Base-by-base conservation (phyloP, 2,329 filamentous ascomycete species). In the Cladosporium austrohemisphaericum region DNA sequence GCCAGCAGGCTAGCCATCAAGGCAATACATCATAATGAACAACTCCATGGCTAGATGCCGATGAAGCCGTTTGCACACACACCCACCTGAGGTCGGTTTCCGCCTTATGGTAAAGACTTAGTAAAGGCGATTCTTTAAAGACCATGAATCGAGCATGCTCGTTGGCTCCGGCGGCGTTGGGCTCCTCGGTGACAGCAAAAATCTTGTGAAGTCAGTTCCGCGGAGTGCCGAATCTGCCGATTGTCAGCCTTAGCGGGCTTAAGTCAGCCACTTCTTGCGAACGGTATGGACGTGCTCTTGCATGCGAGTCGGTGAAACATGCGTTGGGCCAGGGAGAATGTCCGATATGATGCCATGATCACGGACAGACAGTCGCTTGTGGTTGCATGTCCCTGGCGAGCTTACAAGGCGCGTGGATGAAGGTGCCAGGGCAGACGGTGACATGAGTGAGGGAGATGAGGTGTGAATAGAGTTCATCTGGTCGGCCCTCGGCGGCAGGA, bases 191-290 rank as follows among this genome's bases (percentile, higher is more conserved):
- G 38, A 16, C 7, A 23, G 25, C 31, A 44, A 33, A 33, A 16
- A 23, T 22, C 20, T 35, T 26, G 18, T 35, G 5, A 36, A 37
- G 33, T 29, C 32, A 28, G 18, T 37, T 47, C 43, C 43, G 43
- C 43, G 43, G 25, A 6, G 22, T 37, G 25, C 43, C 43, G 43
- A 22, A 37, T 28, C 14, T 18, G 22, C 43, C 43, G 43, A 46
- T 29, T 29, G 23, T 37, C 43, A 47, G 32, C 33, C 32, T 37
- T 47, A 47, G 43, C 33, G 43, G 23, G 23, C 14, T 47, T 47
- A 10, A 38, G 32, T 45, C 41, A 45, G 41, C 41, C 22, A 45
- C 14, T 26, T 29, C 13, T 4, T 14, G 23, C 14, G 23, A 41
- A 28, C 38, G 38, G 38, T 41, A 41, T 41, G 38, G 38, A 23